Conservation (phyloP, 169 alveolate genomes). For the Eimeria brunetti region DNA sequence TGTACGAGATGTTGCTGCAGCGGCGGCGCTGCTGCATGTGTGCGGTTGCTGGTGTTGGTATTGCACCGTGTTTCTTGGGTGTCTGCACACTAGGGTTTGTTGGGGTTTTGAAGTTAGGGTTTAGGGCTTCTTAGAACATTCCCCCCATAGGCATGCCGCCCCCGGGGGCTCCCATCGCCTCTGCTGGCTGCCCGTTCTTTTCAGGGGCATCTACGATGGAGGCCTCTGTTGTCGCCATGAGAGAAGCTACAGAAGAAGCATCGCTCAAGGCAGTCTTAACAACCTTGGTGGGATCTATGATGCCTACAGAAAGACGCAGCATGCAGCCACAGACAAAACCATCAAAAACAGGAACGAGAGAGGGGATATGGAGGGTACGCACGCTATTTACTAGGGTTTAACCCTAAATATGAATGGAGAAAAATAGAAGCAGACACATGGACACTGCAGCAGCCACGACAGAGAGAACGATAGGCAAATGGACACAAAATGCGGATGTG, state of each 20-base stretch:
- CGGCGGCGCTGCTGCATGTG: neutral
- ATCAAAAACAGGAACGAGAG: neutral
- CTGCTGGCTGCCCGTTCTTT: conserved; percentile 9
- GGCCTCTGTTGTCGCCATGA: conserved; percentile 99
- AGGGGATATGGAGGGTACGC: no score
- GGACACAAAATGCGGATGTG: no score
- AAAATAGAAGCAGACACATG: neutral
- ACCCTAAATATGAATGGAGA: neutral
- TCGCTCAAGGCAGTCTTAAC: conserved; percentile 98
- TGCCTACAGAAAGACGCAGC: conserved; percentile 87
- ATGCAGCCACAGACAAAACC: neutral
- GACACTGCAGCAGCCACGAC: neutral
- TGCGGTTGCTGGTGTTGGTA: neutral
- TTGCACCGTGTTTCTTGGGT: neutral
- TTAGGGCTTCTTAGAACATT: conserved; percentile 42
- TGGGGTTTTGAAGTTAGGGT: no score
- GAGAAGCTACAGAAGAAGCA: conserved; percentile 98
- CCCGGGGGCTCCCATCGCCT: neutral
- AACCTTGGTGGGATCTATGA: conserved; percentile 99
- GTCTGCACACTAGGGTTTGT: conserved; percentile 1
- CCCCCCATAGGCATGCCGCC: conserved; percentile 80
- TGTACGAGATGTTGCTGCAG: neutral
- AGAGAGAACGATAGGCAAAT: no score
- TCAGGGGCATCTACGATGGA: conserved; percentile 80
- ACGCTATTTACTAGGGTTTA: no score